Evolutionary conservation across 1,284 basidiomycete species (phyloP), one percentile per base, ranked within the genome.

Genomic region (Gymnopus androsaceus): DNA sequence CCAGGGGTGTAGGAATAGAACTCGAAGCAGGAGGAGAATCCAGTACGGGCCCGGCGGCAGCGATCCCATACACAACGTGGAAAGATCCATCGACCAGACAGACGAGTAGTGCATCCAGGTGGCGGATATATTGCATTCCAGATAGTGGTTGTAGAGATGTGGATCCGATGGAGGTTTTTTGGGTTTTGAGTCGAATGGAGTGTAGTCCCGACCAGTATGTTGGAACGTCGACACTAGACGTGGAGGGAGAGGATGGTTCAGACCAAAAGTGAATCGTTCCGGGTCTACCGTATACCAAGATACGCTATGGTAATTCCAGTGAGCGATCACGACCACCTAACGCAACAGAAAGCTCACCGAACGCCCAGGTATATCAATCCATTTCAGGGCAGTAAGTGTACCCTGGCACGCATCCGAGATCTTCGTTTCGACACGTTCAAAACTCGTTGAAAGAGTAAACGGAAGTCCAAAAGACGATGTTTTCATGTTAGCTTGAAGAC

Each of bases 41-140:
- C 4, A 50, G 36, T 37, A 23, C 28, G 25, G 48, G 48, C 4
- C 23, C 48, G n/a, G n/a, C 6, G 3, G 34, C 48, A 50, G 48
- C 48, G 23, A 55, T 28, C 8, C 47, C 46, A 25, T 49, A 33
- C 17, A 90, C 66, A 44, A 78, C 77, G 66, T 87, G 82, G 60
- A 88, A 77, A 7, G 87, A 84, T 3, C 90, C 89, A 62, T 92
- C 89, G 44, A 79, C 76, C 11, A 91, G 74, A 5, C 80, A 75
- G 31, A 90, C 58, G 15, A 89, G 56, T 36, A 89, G 69, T 3
- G 69, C 56, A 64, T 90, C 88, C 42, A 69, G 69, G 12, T 69
- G 66, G 2, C 59, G 64, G 15, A 80, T 61, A 64, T 88, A 86
- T 21, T 74, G 67, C 31, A 88, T 65, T 0, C 90, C 88, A 23